These are phyloP conservation scores for Oryza coarctata DNA, from an alignment of 176 grass and related monocot genomes.

Conservation along the genomic window DNA sequence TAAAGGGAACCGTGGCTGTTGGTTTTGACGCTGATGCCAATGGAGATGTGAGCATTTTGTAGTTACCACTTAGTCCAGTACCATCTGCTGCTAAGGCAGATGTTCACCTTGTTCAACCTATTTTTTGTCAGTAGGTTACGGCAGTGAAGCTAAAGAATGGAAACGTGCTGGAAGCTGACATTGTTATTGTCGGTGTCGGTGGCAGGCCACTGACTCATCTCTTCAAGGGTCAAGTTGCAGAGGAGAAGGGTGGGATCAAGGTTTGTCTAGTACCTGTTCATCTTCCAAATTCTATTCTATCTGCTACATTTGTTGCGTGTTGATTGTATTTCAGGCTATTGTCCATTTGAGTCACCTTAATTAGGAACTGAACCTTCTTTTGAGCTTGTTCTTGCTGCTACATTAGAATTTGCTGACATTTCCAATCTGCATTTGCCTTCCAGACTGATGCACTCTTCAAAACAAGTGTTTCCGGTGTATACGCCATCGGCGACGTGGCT, in stretches of 20 bases:
- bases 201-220: slow-evolving; percentile 77
- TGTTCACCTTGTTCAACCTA: slow-evolving; percentile 15
- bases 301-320: background rate
- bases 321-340: background rate
- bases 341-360: background rate
- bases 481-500: slow-evolving; percentile 90
- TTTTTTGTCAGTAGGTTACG: slow-evolving; percentile 58
- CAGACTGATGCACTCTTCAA: slow-evolving; percentile 89
- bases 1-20: slow-evolving; percentile 76
- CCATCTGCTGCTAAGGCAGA: background rate
- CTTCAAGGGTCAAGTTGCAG: slow-evolving; percentile 77
- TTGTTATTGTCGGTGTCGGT: slow-evolving; percentile 90
- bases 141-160: slow-evolving; percentile 84
- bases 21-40: slow-evolving; percentile 82
- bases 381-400: background rate
- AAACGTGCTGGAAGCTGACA: slow-evolving; percentile 70
- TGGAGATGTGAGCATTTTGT: slow-evolving; percentile 64
- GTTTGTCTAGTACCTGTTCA: slow-evolving; percentile 36
- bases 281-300: background rate
- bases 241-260: slow-evolving; percentile 97
- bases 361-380: background rate
- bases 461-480: slow-evolving; percentile 74
- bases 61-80: background rate
- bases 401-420: background rate
- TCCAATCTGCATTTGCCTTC: background rate